Evolutionary conservation across 345 rosid genomes (phyloP), one percentile per base, ranked within the genome.

Genomic region (Eucalyptus globulus): DNA sequence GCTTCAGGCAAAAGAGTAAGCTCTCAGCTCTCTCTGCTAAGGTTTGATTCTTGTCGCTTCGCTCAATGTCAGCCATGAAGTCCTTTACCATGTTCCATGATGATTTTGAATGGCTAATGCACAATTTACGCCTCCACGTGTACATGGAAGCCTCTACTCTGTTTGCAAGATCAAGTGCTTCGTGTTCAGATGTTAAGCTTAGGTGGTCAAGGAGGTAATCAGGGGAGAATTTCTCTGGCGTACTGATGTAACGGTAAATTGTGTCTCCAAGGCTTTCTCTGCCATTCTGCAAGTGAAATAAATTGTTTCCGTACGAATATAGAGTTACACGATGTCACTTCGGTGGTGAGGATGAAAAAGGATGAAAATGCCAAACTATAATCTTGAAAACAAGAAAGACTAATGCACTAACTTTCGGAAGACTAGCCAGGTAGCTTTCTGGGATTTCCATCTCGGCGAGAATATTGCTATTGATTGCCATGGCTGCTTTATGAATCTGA

Each of bases 401-500:
- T 72, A 53, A 27, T 53, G 34, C 58, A 86, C 37, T 21, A 53
- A 97, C 99, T 99, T 95, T 98, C 8, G 99, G 99, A 92, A 97
- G 99, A 88, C 97, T 89, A 54, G 93, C 93, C 89, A 97, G 91
- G 95, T 95, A 98, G 7, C 98, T 87, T 14, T 94, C 97, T 13
- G 99, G 99, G 60, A 98, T 96, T 87, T 96, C 97, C 97, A 97
- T 97, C 91, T 96, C 99, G 11, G 95, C 91, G 10, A 98, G 97
- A 91, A 97, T 93, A 80, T 94, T 93, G 86, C 96, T 93, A 83
- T 98, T 98, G 86, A 98, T 98, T 40, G 99, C 97, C 97, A 96
- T 96, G 80, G 99, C 97, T 22, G 99, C 99, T 93, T 98, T 98
- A 92, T 97, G 99, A 88, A 97, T 97, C 90, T 98, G 99, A 89